phyloP scores from a whole-genome alignment of 805 yeast genomes.

The Candida caryicola region DNA sequence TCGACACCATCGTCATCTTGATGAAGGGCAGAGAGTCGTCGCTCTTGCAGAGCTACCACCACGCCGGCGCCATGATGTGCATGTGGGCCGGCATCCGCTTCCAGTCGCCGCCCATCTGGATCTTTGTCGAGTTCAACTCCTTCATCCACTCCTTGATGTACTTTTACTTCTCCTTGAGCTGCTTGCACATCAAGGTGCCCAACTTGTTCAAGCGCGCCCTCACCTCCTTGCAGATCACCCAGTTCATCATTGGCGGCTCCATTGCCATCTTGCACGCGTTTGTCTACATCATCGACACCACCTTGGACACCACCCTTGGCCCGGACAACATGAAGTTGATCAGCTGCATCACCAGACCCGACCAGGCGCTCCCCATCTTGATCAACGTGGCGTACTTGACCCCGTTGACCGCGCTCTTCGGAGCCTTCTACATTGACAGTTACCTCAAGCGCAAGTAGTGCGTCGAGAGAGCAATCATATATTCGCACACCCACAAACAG shows the following conservation, averaged over 20 bases:
- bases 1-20: conserved; percentile 65
- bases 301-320: conserved; percentile 24
- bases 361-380: conserved; percentile 59
- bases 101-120: conserved; percentile 76
- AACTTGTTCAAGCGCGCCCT: conserved; percentile 52
- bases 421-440: conserved; percentile 61
- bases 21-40: conserved; percentile 67
- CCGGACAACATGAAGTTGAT: conserved; percentile 30
- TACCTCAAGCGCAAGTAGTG: conserved; percentile 35
- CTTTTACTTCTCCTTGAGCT: conserved; percentile 60
- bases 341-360: conserved; percentile 54
- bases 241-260: conserved; percentile 66
- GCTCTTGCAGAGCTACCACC: conserved; percentile 70
- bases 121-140: conserved; percentile 77
- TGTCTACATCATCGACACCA: conserved; percentile 53
- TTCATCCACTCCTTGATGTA: conserved; percentile 75
- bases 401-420: conserved; percentile 65
- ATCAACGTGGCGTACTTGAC: conserved; percentile 64
- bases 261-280: conserved; percentile 65
- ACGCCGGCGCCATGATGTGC: conserved; percentile 76
- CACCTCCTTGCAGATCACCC: conserved; percentile 66
- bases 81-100: conserved; percentile 78
- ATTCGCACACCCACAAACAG: no score
- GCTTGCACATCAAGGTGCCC: conserved; percentile 59
- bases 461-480: no score